These are phyloP conservation scores for Cyberlindnera bimundalis DNA, from an alignment of 805 yeast species.

Conservation along the genomic window DNA sequence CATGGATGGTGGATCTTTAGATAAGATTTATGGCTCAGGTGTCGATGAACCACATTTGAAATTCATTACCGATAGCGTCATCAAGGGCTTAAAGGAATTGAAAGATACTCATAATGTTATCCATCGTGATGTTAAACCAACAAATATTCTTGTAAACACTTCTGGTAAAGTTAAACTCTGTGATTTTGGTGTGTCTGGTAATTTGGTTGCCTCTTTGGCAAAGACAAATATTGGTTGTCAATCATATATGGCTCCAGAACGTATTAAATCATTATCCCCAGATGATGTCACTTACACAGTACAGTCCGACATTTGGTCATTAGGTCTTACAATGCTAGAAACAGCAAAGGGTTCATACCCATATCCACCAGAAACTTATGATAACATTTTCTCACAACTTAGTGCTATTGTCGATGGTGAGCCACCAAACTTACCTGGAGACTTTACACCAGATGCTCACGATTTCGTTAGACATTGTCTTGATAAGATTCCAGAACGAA, in stretches of 20 bases:
- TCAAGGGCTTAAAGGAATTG: conserved; percentile 74
- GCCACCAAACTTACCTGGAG: conserved; percentile 73
- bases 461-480: conserved; percentile 76
- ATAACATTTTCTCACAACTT: conserved; percentile 85
- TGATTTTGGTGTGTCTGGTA: conserved; percentile 96
- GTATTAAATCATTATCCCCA: conserved; percentile 73
- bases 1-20: conserved; percentile 95
- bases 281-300: conserved; percentile 83
- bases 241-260: conserved; percentile 97
- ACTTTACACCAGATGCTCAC: conserved; percentile 72
- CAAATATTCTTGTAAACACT: conserved; percentile 81
- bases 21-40: conserved; percentile 74
- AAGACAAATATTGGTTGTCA: conserved; percentile 97
- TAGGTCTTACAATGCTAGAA: conserved; percentile 84
- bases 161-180: conserved; percentile 86
- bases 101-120: conserved; percentile 91
- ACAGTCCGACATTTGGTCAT: conserved; percentile 94
- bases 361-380: conserved; percentile 92
- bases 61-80: conserved; percentile 73
- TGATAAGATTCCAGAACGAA: conserved; percentile 70
- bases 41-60: conserved; percentile 79
- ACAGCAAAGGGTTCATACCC: conserved; percentile 91
- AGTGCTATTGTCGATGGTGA: conserved; percentile 97
- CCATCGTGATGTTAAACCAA: conserved; percentile 96
- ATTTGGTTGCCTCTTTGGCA: conserved; percentile 90